These are phyloP conservation scores for Madurella fahalii DNA, from an alignment of 2,329 filamentous ascomycete genomes.

Conservation along the genomic window DNA sequence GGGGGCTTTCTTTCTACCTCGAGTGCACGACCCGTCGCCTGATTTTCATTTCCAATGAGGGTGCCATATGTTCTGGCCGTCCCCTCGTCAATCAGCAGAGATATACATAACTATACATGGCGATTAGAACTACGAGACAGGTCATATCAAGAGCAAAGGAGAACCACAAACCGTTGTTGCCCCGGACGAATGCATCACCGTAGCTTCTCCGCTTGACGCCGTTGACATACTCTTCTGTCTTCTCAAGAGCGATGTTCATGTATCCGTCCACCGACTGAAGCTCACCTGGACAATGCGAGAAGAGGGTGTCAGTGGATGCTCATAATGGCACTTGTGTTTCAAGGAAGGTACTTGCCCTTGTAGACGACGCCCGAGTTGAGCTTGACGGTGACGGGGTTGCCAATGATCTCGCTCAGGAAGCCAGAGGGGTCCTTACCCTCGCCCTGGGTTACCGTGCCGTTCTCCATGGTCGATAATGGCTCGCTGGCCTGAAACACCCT, in stretches of 20 bases:
- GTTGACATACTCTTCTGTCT: slow-evolving; percentile 87
- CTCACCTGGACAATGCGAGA: slow-evolving; percentile 59
- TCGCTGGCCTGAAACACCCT: no score
- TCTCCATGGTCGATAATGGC: slow-evolving; percentile 59
- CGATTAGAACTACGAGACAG: slow-evolving; percentile 3
- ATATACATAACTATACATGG: slow-evolving; percentile 61
- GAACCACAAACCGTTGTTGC: slow-evolving; percentile 76
- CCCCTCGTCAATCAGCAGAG: slow-evolving; percentile 51
- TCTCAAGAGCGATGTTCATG: slow-evolving; percentile 99
- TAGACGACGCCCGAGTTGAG: slow-evolving; percentile 98
- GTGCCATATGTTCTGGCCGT: no score
- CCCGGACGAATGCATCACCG: slow-evolving; percentile 91
- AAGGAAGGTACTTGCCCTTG: slow-evolving; percentile 61
- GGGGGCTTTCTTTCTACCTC: no score
- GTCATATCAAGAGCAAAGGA: not conserved
- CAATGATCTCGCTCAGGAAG: slow-evolving; percentile 92
- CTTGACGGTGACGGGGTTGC: slow-evolving; percentile 90
- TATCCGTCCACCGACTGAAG: slow-evolving; percentile 97
- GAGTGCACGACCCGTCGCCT: no score
- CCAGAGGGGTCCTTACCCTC: slow-evolving; percentile 90
- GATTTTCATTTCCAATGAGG: no score
- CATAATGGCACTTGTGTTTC: not conserved
- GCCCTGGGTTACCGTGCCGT: slow-evolving; percentile 56
- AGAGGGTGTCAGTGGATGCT: not conserved
- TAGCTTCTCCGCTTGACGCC: slow-evolving; percentile 78